These are phyloP conservation scores for Farysia itapuensis DNA, from an alignment of 1,284 basidiomycete species.

Conservation along the genomic window DNA sequence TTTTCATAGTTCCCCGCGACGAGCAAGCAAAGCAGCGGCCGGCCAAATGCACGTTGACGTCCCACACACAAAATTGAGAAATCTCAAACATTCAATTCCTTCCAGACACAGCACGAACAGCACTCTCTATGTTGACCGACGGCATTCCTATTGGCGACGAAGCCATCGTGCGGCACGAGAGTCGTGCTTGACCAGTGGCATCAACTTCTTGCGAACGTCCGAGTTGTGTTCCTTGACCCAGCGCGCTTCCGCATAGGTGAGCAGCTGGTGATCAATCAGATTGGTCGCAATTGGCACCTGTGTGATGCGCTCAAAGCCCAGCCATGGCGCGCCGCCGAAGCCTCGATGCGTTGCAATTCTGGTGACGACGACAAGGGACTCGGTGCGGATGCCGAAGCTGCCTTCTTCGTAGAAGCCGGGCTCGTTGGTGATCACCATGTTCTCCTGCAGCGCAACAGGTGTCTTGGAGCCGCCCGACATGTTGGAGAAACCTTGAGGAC, in stretches of 20 bases:
- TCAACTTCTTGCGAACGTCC: slow-evolving; percentile 33
- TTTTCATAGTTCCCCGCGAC: background rate
- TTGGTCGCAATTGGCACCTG: slow-evolving; percentile 53
- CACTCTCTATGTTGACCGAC: too few species aligned
- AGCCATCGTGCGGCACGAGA: slow-evolving; percentile 45
- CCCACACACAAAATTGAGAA: too few species aligned
- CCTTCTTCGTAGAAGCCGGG: slow-evolving; percentile 57
- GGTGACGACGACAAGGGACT: slow-evolving; percentile 46
- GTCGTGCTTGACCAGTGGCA: slow-evolving; percentile 53
- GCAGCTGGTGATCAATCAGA: slow-evolving; percentile 53
- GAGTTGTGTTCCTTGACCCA: slow-evolving; percentile 61
- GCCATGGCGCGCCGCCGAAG: slow-evolving; percentile 52
- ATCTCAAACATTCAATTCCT: too few species aligned
- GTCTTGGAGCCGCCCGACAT: slow-evolving; percentile 38
- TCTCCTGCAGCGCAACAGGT: slow-evolving; percentile 34
- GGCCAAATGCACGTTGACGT: too few species aligned
- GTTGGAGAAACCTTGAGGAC: slow-evolving; percentile 47
- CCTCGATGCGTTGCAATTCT: slow-evolving; percentile 36
- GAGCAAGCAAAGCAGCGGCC: too few species aligned
- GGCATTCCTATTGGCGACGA: slow-evolving; percentile 34
- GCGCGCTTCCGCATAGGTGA: slow-evolving; percentile 44
- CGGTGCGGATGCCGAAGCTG: slow-evolving; percentile 52
- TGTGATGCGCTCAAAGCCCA: slow-evolving; percentile 60
- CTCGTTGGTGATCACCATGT: slow-evolving; percentile 53
- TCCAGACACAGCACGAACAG: too few species aligned